Evolutionary conservation across 257 asterid genomes (phyloP), one percentile per base, ranked within the genome.

Genomic region (Gentiana straminea): DNA sequence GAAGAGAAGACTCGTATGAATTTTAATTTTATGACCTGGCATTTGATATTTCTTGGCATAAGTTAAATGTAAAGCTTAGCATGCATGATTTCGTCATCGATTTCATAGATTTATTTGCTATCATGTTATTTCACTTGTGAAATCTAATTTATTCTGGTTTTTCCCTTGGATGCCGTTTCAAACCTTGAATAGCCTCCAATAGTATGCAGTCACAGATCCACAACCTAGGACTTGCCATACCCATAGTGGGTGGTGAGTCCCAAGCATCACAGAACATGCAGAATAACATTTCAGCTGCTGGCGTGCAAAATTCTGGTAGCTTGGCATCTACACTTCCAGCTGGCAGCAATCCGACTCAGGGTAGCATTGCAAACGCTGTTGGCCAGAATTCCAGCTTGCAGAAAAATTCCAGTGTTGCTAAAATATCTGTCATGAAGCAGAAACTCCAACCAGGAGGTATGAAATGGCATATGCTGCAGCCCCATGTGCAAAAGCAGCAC

Each of bases 311-410:
- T 74, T 79, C 95, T 62, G 69, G 84, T 71, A 77, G 84, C 73
- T 76, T 86, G 80, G 61, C 83, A 51, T 68, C 95, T 43, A 63
- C 79, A 49, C 73, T 84, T 60, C 75, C 94, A 50, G 49, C 82
- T 60, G 84, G 75, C 66, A 81, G 81, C 64, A 77, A 76, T 59
- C 62, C 82, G 70, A 61, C 77, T 51, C 96, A 82, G 79, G 75
- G 74, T 57, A 51, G 72, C 73, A 74, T 91, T 73, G 74, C 87
- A 52, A 87, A 67, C 75, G 88, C 68, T 24, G 68, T 79, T 62
- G 81, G 80, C 55, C 95, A 81, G 79, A 92, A 81, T 69, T 71
- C 93, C 52, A 80, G 70, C 76, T 65, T 84, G 79, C 94, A 80
- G 64, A 79, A 64, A 75, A 78, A 84, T 71, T 59, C 91, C 52